These are phyloP conservation scores for Piper longum DNA, from an alignment of 164 flowering plant genomes.

Conservation along the genomic window DNA sequence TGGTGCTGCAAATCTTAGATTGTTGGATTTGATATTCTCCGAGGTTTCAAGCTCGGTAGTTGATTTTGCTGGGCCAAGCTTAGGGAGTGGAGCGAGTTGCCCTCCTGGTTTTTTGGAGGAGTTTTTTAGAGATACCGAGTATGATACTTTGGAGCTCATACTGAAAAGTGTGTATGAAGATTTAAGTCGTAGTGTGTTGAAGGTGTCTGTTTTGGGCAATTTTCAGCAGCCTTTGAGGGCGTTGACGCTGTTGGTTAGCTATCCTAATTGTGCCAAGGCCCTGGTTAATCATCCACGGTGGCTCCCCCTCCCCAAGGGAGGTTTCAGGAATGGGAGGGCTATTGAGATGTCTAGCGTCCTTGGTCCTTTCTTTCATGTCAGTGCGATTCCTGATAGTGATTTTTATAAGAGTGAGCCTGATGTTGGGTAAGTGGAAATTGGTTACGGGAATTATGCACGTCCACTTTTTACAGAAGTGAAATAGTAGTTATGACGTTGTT, in stretches of 20 bases:
- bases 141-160: slow-evolving; percentile 65
- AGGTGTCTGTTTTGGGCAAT: slow-evolving; percentile 77
- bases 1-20: slow-evolving; percentile 27
- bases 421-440: slow-evolving; percentile 64
- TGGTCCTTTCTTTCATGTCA: slow-evolving; percentile 94
- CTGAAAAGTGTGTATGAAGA: slow-evolving; percentile 70
- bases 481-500: not conserved
- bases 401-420: slow-evolving; percentile 81
- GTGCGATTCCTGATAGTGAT: slow-evolving; percentile 79
- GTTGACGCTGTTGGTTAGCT: slow-evolving; percentile 44
- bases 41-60: slow-evolving; percentile 42
- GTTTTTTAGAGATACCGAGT: slow-evolving; percentile 68
- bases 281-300: slow-evolving; percentile 83
- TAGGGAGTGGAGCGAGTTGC: slow-evolving; percentile 18
- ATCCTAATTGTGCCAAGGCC: slow-evolving; percentile 55
- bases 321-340: slow-evolving; percentile 70
- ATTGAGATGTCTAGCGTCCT: slow-evolving; percentile 91
- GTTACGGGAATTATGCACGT: not conserved
- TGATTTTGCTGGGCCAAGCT: slow-evolving; percentile 40
- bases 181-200: slow-evolving; percentile 63
- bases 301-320: slow-evolving; percentile 65
- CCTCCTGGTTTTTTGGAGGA: slow-evolving; percentile 90
- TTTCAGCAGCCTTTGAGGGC: slow-evolving; percentile 87
- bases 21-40: slow-evolving; percentile 53
- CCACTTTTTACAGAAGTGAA: not conserved